These are phyloP conservation scores for Coemansia sp. DNA, from an alignment of 192 early-diverging fungal species.

Conservation along the genomic window DNA sequence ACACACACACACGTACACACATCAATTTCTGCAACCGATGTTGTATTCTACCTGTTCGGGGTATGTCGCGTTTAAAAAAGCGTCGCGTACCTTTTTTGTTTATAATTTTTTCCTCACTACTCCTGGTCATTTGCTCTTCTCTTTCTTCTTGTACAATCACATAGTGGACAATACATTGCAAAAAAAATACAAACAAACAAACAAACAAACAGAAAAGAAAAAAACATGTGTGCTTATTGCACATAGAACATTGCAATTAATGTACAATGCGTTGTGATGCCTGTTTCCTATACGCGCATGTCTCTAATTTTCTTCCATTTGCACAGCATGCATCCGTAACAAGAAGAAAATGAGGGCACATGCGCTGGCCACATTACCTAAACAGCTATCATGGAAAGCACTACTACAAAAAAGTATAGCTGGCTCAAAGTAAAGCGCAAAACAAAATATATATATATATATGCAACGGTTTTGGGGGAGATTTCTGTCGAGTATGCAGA, in stretches of 20 bases:
- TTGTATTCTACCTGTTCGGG: background rate
- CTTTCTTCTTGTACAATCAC: background rate
- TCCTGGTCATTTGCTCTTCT: constrained; percentile 1
- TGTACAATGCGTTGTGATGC: constrained; percentile 10
- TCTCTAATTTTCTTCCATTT: constrained; percentile 2
- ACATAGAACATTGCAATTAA: constrained; percentile 26
- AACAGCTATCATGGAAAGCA: background rate
- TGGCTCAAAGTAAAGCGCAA: background rate
- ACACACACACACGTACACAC: too few species aligned
- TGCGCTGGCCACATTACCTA: constrained; percentile 2
- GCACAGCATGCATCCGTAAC: background rate
- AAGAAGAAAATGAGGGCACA: constrained; percentile 2
- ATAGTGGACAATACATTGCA: constrained; percentile 1
- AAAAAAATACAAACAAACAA: constrained; percentile 3
- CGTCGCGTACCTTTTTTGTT: background rate
- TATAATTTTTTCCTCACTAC: background rate
- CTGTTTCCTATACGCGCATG: constrained; percentile 6
- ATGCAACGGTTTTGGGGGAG: background rate
- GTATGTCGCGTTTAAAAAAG: constrained; percentile 3
- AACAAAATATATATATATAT: background rate
- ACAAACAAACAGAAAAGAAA: constrained; percentile 9
- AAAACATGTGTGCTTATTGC: constrained; percentile 20
- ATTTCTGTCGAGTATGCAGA: background rate
- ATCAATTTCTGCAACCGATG: background rate
- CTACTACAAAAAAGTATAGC: background rate